Base-by-base conservation (phyloP, 2,329 filamentous ascomycete species). In the Chaetomium globosum region DNA sequence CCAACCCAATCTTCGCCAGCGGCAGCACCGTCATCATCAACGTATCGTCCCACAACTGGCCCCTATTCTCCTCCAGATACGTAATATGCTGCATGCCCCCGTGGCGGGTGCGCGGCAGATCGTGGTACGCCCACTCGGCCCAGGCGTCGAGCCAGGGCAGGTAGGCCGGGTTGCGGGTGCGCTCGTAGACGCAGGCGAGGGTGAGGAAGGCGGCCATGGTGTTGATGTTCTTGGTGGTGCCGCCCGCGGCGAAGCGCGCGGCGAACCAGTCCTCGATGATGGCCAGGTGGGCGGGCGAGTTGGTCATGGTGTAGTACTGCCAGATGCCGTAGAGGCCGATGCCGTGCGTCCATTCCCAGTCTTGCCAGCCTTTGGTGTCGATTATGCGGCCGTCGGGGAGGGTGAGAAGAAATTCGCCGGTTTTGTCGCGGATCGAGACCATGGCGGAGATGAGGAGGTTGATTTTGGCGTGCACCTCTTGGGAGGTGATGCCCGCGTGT, bases 11-110 rank as follows among this genome's bases (percentile, higher is more conserved):
- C 79, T 93, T 93, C 21, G 90, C 90, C 21, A 93, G 81, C 1
- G 91, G 91, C 77, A 93, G 79, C 6, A 92, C 90, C 0, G 89
- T 93, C 91, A 94, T 94, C 90, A 94, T 93, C 53, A 94, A 81
- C 6, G 91, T 94, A 74, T 94, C 91, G 70, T 93, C 91, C 91
- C 91, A 94, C 26, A 93, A 81, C 78, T 93, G 89, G 74, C 91
- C 83, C 67, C 87, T 82, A 76, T 94, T 92, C 68, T 85, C 82
- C 2, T 86, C 83, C 36, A 88, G 77, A 71, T 93, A 93, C 0
- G 90, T 93, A 67, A 89, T 85, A 76, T 91, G 90, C 76, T 92
- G 89, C 81, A 92, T 90, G 64, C 88, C 82, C 55, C 87, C 90
- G 73, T 87, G 88, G 58, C 84, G 85, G 0, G 91, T 93, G 49